Conservation (phyloP, 192 early-diverging fungal genomes). For the Mycoemilia scoparia region DNA sequence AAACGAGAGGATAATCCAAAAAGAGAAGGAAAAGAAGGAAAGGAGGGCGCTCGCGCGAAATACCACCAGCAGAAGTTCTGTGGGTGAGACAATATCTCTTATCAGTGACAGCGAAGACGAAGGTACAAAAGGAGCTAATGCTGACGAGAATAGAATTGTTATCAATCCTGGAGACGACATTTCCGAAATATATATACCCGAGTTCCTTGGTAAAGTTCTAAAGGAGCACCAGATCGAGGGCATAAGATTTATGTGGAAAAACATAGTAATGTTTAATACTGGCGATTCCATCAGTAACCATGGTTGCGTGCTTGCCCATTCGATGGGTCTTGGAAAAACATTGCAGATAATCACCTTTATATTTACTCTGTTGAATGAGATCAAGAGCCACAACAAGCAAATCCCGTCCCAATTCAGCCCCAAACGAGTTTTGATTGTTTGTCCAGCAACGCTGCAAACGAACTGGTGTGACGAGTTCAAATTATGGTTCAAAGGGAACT, state of each 20-base stretch:
- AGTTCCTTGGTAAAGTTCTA: slow-evolving; percentile 32
- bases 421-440: slow-evolving; percentile 48
- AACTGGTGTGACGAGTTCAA: slow-evolving; percentile 71
- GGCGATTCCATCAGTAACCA: background rate
- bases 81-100: slow-evolving; percentile 4
- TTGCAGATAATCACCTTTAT: slow-evolving; percentile 57
- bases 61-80: background rate
- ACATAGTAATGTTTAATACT: slow-evolving; percentile 42
- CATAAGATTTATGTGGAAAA: slow-evolving; percentile 63
- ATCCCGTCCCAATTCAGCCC: slow-evolving; percentile 32
- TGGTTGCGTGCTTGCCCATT: slow-evolving; percentile 68
- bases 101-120: background rate
- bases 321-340: slow-evolving; percentile 79
- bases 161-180: slow-evolving; percentile 45
- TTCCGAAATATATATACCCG: slow-evolving; percentile 31
- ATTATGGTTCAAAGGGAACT: no score
- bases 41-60: background rate
- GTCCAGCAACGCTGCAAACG: slow-evolving; percentile 42
- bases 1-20: slow-evolving; percentile 3
- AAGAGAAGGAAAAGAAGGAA: background rate
- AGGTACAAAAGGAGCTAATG: background rate
- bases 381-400: slow-evolving; percentile 28
- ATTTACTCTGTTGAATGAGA: slow-evolving; percentile 44
- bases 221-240: slow-evolving; percentile 64
- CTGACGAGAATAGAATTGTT: slow-evolving; percentile 10